phyloP scores from a whole-genome alignment of 768 basidiomycete genomes.

The Leccinum obscurum region DNA sequence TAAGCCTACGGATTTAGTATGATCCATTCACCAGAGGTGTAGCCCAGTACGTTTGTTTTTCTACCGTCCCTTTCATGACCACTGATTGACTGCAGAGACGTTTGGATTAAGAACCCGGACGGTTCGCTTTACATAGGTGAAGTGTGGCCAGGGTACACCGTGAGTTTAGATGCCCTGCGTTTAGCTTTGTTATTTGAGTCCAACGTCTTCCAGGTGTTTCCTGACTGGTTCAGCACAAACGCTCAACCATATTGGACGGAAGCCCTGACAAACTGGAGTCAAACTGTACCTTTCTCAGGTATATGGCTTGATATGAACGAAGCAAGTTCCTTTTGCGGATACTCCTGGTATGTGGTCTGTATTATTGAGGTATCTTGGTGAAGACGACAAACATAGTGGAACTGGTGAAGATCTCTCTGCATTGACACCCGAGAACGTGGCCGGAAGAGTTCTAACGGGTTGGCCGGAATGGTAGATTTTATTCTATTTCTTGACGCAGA shows the following conservation, averaged over 20 bases:
- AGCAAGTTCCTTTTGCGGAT: slow-evolving; percentile 58
- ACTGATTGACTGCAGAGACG: slow-evolving; percentile 40
- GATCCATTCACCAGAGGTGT: slow-evolving; percentile 62
- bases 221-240: slow-evolving; percentile 59
- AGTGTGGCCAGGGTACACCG: slow-evolving; percentile 78
- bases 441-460: slow-evolving; percentile 4
- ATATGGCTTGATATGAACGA: slow-evolving; percentile 76
- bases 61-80: neutral
- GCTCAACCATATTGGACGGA: slow-evolving; percentile 59
- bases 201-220: slow-evolving; percentile 43
- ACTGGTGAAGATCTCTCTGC: slow-evolving; percentile 55
- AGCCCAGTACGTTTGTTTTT: slow-evolving; percentile 44
- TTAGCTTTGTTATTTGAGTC: neutral
- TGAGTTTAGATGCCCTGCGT: slow-evolving; percentile 24
- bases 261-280: slow-evolving; percentile 53
- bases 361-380: neutral
- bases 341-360: slow-evolving; percentile 44
- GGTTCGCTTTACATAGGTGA: slow-evolving; percentile 68
- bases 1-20: slow-evolving; percentile 43
- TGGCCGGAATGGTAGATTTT: slow-evolving; percentile 61
- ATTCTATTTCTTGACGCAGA: neutral
- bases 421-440: slow-evolving; percentile 22
- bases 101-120: slow-evolving; percentile 74
- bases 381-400: slow-evolving; percentile 31
- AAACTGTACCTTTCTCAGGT: slow-evolving; percentile 50